These are phyloP conservation scores for Apiotrichum montevideense DNA, from an alignment of 1,284 basidiomycete species.

Conservation along the genomic window DNA sequence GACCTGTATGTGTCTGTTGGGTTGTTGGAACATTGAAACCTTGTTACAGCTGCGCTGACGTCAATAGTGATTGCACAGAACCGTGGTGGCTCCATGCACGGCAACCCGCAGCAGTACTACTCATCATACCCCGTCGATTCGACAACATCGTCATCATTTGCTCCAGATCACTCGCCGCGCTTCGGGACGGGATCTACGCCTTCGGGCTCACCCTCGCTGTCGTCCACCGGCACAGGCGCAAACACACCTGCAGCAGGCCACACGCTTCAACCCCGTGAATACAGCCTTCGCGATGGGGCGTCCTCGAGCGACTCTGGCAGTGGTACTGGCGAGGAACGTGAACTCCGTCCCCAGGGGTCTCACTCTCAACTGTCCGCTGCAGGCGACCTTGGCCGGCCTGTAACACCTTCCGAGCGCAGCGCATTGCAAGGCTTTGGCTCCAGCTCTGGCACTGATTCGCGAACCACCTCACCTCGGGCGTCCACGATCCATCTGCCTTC, in stretches of 20 bases:
- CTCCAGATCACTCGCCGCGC: slow-evolving; percentile 27
- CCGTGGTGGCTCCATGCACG: slow-evolving; percentile 18
- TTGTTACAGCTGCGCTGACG: slow-evolving; percentile 1
- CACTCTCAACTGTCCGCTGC: neutral
- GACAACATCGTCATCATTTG: slow-evolving; percentile 18
- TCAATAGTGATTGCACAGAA: slow-evolving; percentile 17
- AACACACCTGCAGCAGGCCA: slow-evolving; percentile 15
- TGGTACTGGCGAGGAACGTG: neutral
- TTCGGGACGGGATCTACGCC: slow-evolving; percentile 11
- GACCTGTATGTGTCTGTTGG: slow-evolving; percentile 16
- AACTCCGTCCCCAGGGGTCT: neutral
- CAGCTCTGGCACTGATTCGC: slow-evolving; percentile 9
- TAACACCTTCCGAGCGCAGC: neutral
- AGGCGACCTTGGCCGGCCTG: neutral
- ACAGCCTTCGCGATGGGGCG: neutral
- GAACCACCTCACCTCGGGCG: slow-evolving; percentile 9
- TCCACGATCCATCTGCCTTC: slow-evolving; percentile 1
- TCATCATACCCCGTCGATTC: slow-evolving; percentile 32
- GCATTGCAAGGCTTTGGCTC: neutral
- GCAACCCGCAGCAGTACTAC: slow-evolving; percentile 22
- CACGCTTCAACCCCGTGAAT: neutral
- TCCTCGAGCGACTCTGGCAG: neutral
- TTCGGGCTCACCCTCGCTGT: slow-evolving; percentile 24
- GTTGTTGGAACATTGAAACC: slow-evolving; percentile 2
- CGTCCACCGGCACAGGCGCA: slow-evolving; percentile 20